A percentile compares a stretch with the other conserved stretches of the same genome.
Evolutionary conservation across 306 rosid species (phyloP).

Genomic region (apple (Malus domestica)): DNA sequence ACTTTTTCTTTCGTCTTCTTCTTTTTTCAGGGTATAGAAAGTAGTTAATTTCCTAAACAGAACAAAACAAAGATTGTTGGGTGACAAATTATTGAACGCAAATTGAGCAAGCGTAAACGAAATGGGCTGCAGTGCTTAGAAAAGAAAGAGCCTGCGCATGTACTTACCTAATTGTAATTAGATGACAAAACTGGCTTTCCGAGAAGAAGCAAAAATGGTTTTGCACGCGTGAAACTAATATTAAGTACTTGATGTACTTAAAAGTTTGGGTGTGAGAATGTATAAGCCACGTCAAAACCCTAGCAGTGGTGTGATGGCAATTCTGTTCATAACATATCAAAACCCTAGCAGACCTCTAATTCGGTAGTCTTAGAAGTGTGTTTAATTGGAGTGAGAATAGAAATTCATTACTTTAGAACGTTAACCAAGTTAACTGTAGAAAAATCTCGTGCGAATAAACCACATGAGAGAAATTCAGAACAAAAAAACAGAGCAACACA

Average conservation of each 20-base stretch:
- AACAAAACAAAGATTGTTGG: slow-evolving; percentile 1
- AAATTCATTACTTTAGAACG: too few species aligned
- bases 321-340: background rate
- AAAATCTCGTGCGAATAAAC: too few species aligned
- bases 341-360: too few species aligned
- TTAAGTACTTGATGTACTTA: background rate
- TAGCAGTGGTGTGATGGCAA: background rate
- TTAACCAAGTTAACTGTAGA: too few species aligned
- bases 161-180: background rate
- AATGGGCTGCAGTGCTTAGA: background rate
- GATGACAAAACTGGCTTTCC: background rate
- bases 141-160: background rate
- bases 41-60: background rate
- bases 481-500: too few species aligned
- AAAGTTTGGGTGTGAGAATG: background rate
- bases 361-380: too few species aligned
- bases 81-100: background rate
- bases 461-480: too few species aligned
- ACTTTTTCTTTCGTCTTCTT: background rate
- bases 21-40: background rate
- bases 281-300: background rate
- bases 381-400: too few species aligned
- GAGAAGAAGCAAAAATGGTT: background rate
- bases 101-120: background rate
- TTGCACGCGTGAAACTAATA: background rate